A percentile compares a stretch with the other conserved stretches of the same genome.
These are phyloP conservation scores for Salix viminalis DNA, from an alignment of 345 rosid species.

Conservation along the genomic window DNA sequence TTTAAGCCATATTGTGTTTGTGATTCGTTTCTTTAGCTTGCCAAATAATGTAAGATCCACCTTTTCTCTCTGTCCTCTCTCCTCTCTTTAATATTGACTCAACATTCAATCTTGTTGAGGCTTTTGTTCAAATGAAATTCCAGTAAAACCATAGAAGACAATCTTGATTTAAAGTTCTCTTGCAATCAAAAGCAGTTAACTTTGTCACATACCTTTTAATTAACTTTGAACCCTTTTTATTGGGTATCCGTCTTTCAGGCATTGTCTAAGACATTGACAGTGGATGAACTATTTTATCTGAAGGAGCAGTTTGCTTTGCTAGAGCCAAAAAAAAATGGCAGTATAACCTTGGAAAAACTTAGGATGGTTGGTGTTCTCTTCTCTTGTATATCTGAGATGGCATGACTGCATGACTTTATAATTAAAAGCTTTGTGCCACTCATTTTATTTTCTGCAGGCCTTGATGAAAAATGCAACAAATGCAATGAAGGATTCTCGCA, in stretches of 20 bases:
- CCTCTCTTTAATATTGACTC: neutral
- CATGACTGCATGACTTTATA: constrained; percentile 1
- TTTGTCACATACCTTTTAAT: neutral
- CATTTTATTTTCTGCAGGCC: constrained; percentile 42
- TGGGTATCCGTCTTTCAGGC: constrained; percentile 47
- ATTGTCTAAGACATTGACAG: constrained; percentile 69
- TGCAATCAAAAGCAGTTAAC: neutral
- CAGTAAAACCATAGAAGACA: neutral
- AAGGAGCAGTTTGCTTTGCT: constrained; percentile 69
- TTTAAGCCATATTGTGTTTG: no score
- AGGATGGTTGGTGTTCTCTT: constrained; percentile 43
- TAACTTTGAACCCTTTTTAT: neutral
- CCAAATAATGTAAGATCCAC: neutral
- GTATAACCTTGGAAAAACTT: constrained; percentile 62
- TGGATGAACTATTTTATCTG: constrained; percentile 60
- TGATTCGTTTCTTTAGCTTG: neutral
- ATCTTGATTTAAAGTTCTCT: neutral
- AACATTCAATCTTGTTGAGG: neutral
- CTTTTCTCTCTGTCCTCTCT: neutral
- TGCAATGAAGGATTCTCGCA: constrained; percentile 82
- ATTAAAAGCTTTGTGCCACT: constrained; percentile 6
- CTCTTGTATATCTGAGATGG: neutral
- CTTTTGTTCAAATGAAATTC: neutral
- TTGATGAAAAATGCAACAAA: constrained; percentile 76
- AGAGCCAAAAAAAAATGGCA: constrained; percentile 64